phyloP scores from a whole-genome alignment of 176 grass and related monocot genomes.

The Alloteropsis semialata region DNA sequence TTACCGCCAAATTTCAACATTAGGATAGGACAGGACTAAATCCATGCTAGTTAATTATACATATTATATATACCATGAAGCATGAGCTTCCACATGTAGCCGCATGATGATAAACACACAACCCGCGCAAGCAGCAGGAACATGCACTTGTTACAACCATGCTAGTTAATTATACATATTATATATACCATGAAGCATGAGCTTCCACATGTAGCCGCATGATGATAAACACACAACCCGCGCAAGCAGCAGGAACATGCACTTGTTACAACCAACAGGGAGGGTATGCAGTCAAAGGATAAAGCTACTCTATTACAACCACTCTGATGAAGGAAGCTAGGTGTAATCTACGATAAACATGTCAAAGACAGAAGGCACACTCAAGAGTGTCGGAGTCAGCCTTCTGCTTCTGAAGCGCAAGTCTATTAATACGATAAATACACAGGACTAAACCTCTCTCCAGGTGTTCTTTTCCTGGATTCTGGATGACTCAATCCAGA shows the following conservation, averaged over 20 bases:
- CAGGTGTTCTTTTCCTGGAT: slow-evolving; percentile 25
- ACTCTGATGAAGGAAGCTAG: slow-evolving; percentile 8
- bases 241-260: slow-evolving; percentile 25
- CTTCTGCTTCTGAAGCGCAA: slow-evolving; percentile 31
- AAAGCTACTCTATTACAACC: slow-evolving; percentile 35
- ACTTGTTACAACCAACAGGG: slow-evolving; percentile 28
- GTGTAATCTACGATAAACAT: slow-evolving; percentile 45
- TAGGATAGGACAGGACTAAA: not conserved
- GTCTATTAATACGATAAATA: slow-evolving; percentile 51
- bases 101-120: slow-evolving; percentile 29
- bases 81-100: slow-evolving; percentile 23
- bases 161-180: slow-evolving; percentile 35
- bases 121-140: slow-evolving; percentile 17
- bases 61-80: slow-evolving; percentile 37
- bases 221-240: slow-evolving; percentile 28
- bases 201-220: slow-evolving; percentile 25
- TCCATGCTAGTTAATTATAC: slow-evolving; percentile 20
- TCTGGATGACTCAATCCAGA: slow-evolving; percentile 36
- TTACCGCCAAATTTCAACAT: not conserved
- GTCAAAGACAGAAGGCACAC: slow-evolving; percentile 24
- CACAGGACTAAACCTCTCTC: slow-evolving; percentile 33
- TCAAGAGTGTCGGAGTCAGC: not conserved
- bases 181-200: slow-evolving; percentile 36
- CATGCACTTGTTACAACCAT: slow-evolving; percentile 37
- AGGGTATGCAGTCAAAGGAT: slow-evolving; percentile 35